Base-by-base conservation (phyloP, 75 land plant species). In the Selaginella moellendorffii region DNA sequence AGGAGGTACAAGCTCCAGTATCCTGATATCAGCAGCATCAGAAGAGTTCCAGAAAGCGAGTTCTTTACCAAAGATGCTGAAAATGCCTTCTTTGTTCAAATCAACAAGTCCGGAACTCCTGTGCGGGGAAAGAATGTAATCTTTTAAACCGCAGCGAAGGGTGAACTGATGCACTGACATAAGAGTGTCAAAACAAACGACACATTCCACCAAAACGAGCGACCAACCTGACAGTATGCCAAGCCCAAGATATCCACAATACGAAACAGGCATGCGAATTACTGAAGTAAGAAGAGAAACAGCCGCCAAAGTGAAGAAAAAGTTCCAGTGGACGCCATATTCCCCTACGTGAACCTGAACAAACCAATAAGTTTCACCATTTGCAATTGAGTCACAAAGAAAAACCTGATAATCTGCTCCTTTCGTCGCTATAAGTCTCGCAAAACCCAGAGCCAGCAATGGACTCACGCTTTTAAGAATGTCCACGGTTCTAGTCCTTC, bases 281-380 rank as follows among this genome's bases (percentile, higher is more conserved):
- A 84, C 26, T 24, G 83, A 75, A 26, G 99, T 72, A 24, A 95
- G 67, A 18, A 95, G 68, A 62, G 87, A 72, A 26, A 95, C 85
- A 29, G 71, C 90, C 52, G 96, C 90, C 70, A 95, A 81, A 20
- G 99, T 95, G 79, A 95, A 95, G 71, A 95, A 95, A 82, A 95
- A 95, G 68, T 95, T 95, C 99, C 99, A 95, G 61, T 95, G 99
- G 53, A 86, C 99, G 62, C 99, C 99, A 76, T 95, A 95, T 74
- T 95, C 99, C 0, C 87, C 90, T 26, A 82, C 90, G 82, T 95
- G 99, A 27, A 90, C 96, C 99, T 95, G 26, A 18, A 19, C 10
- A 46, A 46, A n/a, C n/a, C n/a, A n/a, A 10, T 10, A 18, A 46
- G 14, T 46, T 10, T 46, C 51, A 10, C 51, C 51, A 46, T 46